Base-by-base conservation (phyloP, 1,139 yeast genomes). In the Yamadazyma kanchanaburiensis region DNA sequence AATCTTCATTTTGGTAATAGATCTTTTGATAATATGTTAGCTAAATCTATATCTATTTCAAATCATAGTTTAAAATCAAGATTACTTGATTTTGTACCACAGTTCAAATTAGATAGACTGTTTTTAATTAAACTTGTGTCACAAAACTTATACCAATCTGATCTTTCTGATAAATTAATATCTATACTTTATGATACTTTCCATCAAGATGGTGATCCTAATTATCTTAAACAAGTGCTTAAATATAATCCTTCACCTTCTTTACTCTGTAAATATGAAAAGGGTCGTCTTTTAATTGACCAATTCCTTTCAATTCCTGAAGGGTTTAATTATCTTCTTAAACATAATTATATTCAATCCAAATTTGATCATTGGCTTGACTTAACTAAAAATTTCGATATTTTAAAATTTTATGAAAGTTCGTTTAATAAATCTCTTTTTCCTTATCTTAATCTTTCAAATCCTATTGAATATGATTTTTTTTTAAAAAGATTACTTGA, bases 401-500 rank as follows among this genome's bases (percentile, higher is more conserved):
- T 43, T 4, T 12, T 43, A 12, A 30, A 35, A 22, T 39, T 30
- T 26, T 40, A 42, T 23, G 47, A 43, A 26, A 22, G 22, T 14
- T 27, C 32, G 12, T 22, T 43, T 13, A 39, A 32, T 14, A 25
- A 28, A 12, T 25, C 45, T 8, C 47, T 62, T 18, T 58, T 53
- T 26, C 71, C 70, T 0, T 58, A 48, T 30, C 32, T 42, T 22
- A 39, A 44, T 24, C 30, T 38, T 19, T 30, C 23, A 11, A 28
- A 32, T 7, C 31, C 30, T 9, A 35, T 43, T n/a, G 41, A 38
- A 3, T 43, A 43, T 24, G 27, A 35, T 13, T 37, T 28, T 49
- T 85, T 89, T 46, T 86, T 86, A 53, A 86, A 87, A 26, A 84
- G 81, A 45, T 60, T 89, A 28, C 80, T 88, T 1, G 74, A 81